A percentile compares a stretch with the other conserved stretches of the same genome.
phyloP scores from a whole-genome alignment of 495 filamentous ascomycete genomes.

The Daldinia bambusicola region DNA sequence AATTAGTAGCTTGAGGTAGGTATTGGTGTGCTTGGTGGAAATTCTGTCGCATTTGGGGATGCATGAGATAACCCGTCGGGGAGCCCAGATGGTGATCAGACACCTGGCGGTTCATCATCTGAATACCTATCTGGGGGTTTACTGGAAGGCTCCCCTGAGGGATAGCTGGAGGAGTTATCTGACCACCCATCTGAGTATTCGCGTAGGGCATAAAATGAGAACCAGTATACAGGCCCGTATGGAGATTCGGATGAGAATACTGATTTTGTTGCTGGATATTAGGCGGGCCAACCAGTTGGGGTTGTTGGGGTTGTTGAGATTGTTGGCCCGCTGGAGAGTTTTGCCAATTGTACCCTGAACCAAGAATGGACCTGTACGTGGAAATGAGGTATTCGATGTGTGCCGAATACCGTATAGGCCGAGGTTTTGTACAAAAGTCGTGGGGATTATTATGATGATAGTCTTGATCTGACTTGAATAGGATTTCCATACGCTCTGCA shows the following conservation, averaged over 20 bases:
- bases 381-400: constrained; percentile 23
- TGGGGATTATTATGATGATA: constrained; percentile 29
- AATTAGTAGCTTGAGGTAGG: background rate
- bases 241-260: background rate
- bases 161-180: background rate
- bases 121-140: background rate
- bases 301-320: background rate
- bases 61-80: background rate
- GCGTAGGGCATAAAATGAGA: background rate
- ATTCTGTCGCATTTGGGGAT: background rate
- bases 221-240: background rate
- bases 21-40: background rate
- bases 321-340: background rate
- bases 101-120: background rate
- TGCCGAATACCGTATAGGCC: constrained; percentile 17
- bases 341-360: background rate
- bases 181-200: background rate
- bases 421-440: constrained; percentile 7
- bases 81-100: background rate
- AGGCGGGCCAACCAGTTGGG: background rate
- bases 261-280: background rate
- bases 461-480: constrained; percentile 53
- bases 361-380: background rate
- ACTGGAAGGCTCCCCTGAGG: background rate
- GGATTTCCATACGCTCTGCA: constrained; percentile 48